Base-by-base conservation (phyloP, 2,329 filamentous ascomycete species). In the Fonsecaea erecta region DNA sequence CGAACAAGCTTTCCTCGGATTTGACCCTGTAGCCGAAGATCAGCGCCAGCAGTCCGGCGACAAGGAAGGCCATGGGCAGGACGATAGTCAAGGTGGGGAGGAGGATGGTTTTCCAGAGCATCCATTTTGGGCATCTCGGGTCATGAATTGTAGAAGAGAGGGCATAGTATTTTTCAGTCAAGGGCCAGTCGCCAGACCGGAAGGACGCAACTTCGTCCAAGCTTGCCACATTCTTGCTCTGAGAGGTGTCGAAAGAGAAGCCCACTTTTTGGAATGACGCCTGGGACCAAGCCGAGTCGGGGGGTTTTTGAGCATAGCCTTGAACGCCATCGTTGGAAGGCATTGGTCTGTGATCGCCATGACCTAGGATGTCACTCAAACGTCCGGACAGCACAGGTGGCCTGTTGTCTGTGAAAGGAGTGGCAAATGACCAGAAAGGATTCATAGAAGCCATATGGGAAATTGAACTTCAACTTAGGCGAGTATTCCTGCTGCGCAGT, bases 21-120 rank as follows among this genome's bases (percentile, higher is more conserved):
- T 53, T 62, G 55, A 71, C 65, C 46, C 61, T 37, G 52, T 71
- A 70, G 16, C 68, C 66, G 56, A 69, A 70, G 18, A 71, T 68
- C 26, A 71, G 40, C 12, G 60, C 67, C n/a, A 71, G 34, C 9
- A 70, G 46, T 0, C 61, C 70, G 3, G 62, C 68, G 34, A 68
- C 62, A 24, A 71, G 64, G 18, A 62, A 57, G 3, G 67, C 62
- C 67, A 71, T 70, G 6, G 70, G 70, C 7, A 71, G 18, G 35
- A 67, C 60, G n/a, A 71, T 60, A 32, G 56, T 60, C 2, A 61
- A 35, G 1, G 69, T 63, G n/a, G 70, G 70, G 16, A 68, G 52
- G 16, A 69, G 52, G 28, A 71, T 60, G 3, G 64, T 61, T 53
- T 64, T 70, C 56, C 58, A 63, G n/a, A 68, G 53, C 30, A 40